Percentiles rank a stretch among this genome's conserved stretches.
These are phyloP conservation scores for Salix dunnii DNA, from an alignment of 345 rosid genomes.

Conservation along the genomic window DNA sequence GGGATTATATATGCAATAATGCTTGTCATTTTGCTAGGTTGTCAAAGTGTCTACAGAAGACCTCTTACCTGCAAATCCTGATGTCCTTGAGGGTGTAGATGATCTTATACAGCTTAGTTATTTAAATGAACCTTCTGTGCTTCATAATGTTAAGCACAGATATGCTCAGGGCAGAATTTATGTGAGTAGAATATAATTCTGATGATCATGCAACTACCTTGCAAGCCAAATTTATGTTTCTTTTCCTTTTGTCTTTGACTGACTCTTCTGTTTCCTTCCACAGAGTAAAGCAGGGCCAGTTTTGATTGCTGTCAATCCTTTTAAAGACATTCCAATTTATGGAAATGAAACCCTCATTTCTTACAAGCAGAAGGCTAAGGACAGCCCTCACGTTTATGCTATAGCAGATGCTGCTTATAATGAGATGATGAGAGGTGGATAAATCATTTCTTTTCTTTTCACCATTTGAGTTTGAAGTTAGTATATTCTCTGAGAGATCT, in stretches of 20 bases:
- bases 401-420: constrained; percentile 73
- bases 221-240: constrained; percentile 2
- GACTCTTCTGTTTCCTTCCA: constrained; percentile 16
- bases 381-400: constrained; percentile 81
- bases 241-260: constrained; percentile 14
- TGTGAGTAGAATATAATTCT: constrained; percentile 50
- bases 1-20: constrained; percentile 25
- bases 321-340: constrained; percentile 59
- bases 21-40: constrained; percentile 44
- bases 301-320: constrained; percentile 85
- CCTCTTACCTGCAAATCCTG: constrained; percentile 93
- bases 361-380: constrained; percentile 56
- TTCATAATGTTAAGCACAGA: constrained; percentile 78
- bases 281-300: constrained; percentile 96
- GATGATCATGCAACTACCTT: constrained; percentile 5
- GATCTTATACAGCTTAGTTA: constrained; percentile 91
- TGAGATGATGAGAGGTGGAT: constrained; percentile 92
- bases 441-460: constrained; percentile 9
- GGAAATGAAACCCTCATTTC: constrained; percentile 54
- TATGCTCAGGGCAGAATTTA: constrained; percentile 72
- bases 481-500: constrained; percentile 10
- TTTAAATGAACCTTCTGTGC: constrained; percentile 91
- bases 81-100: constrained; percentile 77
- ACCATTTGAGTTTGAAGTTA: constrained; percentile 16
- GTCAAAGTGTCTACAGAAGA: constrained; percentile 64